Evolutionary conservation across 2,329 filamentous ascomycete genomes (phyloP), one percentile per base, ranked within the genome.

Genomic region (Fusarium redolens): DNA sequence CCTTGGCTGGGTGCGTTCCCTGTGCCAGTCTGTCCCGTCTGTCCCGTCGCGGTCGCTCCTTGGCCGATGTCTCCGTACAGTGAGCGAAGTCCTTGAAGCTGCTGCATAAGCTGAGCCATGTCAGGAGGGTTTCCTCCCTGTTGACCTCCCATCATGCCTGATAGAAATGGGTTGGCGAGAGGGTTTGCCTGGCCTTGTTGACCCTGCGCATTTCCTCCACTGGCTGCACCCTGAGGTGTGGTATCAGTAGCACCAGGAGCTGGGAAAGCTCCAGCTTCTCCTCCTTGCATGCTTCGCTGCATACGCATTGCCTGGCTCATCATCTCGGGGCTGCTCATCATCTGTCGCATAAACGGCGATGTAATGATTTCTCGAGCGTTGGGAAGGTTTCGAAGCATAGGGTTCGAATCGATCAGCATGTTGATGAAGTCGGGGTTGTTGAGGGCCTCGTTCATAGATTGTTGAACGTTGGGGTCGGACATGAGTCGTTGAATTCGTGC

Each of bases 371-470:
- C 91, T 75, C 95, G 90, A 28, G 93, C 93, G 68, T 92, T 89
- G 44, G 93, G 93, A 81, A 93, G 89, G 68, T 90, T 88, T 77
- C 92, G 89, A 22, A 95, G 86, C 87, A 94, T 92, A 5, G 96
- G 96, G 80, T 97, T 97, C 79, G 92, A 90, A 77, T 96, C 91
- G 77, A 99, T 95, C 89, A 98, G 93, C 89, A 97, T 94, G 79
- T 98, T 94, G 79, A 98, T 89, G 77, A 99, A 93, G 22, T 92
- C 90, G n/a, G 96, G 96, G 83, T 98, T 98, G 82, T 95, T 93
- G 81, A 99, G 92, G 40, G 95, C 94, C 83, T 98, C 96, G 82
- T 96, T 97, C 90, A 99, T 93, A 61, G 92, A 92, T 74, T 94
- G 92, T 72, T 93, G 90, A 63, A 97, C 92, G 79, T 94, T 92